These are phyloP conservation scores for Hemileccinum impolitum DNA, from an alignment of 768 basidiomycete genomes.

Conservation along the genomic window DNA sequence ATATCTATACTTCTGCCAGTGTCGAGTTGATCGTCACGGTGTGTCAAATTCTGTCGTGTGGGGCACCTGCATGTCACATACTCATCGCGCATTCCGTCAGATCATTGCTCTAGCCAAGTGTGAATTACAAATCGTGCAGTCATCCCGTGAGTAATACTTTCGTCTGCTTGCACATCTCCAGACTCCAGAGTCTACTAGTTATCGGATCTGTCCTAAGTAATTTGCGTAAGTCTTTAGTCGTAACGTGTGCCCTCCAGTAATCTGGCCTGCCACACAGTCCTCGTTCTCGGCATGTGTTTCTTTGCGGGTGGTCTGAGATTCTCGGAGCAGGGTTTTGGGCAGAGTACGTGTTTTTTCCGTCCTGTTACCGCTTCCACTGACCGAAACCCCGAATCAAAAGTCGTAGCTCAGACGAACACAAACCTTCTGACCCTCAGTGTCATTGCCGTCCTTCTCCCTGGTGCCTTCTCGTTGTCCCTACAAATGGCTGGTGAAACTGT, in stretches of 20 bases:
- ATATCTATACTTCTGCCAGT: slow-evolving; percentile 18
- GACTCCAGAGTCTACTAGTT: slow-evolving; percentile 40
- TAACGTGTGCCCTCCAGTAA: background rate
- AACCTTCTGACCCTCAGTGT: slow-evolving; percentile 74
- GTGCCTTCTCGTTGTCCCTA: slow-evolving; percentile 35
- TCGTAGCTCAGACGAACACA: slow-evolving; percentile 70
- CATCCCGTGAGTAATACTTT: slow-evolving; percentile 52
- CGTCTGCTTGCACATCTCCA: background rate
- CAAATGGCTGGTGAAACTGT: slow-evolving; percentile 12
- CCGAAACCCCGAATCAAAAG: slow-evolving; percentile 33
- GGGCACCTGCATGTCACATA: background rate
- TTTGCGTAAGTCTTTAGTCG: slow-evolving; percentile 41
- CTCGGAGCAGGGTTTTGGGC: slow-evolving; percentile 75
- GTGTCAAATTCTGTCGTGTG: background rate
- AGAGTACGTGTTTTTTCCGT: slow-evolving; percentile 44
- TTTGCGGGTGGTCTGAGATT: slow-evolving; percentile 77
- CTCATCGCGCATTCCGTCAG: slow-evolving; percentile 31
- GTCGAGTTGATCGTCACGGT: slow-evolving; percentile 72
- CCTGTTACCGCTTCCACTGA: background rate
- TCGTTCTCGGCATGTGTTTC: slow-evolving; percentile 84
- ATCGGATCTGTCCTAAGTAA: slow-evolving; percentile 83
- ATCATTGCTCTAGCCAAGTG: slow-evolving; percentile 82
- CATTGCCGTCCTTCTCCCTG: slow-evolving; percentile 73
- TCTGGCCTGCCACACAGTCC: slow-evolving; percentile 41
- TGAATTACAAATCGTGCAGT: slow-evolving; percentile 77